phyloP scores from a whole-genome alignment of 2,329 filamentous ascomycete genomes.

The Trichoderma sp. region DNA sequence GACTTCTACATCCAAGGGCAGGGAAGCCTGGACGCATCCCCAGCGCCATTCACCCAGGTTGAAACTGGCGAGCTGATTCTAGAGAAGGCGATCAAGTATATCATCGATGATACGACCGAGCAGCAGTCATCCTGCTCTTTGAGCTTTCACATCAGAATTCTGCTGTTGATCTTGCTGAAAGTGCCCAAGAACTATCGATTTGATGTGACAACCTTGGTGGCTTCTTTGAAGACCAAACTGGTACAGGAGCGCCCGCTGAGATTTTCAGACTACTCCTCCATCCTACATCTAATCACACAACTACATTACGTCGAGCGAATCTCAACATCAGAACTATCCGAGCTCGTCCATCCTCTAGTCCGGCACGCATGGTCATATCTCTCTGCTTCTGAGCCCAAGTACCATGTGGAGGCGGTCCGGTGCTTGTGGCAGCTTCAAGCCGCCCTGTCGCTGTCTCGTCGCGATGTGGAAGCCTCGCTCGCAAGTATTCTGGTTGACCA shows the following conservation, averaged over 20 bases:
- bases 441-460: slow-evolving; percentile 65
- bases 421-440: slow-evolving; percentile 84
- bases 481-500: slow-evolving; percentile 66
- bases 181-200: slow-evolving; percentile 47
- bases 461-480: slow-evolving; percentile 79
- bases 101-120: slow-evolving; percentile 51
- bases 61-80: slow-evolving; percentile 65
- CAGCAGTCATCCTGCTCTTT: slow-evolving; percentile 50
- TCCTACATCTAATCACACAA: slow-evolving; percentile 60
- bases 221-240: slow-evolving; percentile 55
- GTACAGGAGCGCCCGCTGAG: slow-evolving; percentile 43
- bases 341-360: slow-evolving; percentile 69
- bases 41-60: slow-evolving; percentile 60
- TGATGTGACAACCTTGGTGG: slow-evolving; percentile 52
- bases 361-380: slow-evolving; percentile 77
- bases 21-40: slow-evolving; percentile 65
- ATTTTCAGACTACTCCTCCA: slow-evolving; percentile 61
- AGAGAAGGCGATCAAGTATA: slow-evolving; percentile 58
- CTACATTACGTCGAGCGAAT: slow-evolving; percentile 59
- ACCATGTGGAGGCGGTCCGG: slow-evolving; percentile 89
- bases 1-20: slow-evolving; percentile 71
- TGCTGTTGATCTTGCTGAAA: slow-evolving; percentile 61
- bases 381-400: slow-evolving; percentile 81
- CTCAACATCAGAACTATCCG: slow-evolving; percentile 55
- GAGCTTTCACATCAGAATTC: slow-evolving; percentile 60